A percentile compares a stretch with the other conserved stretches of the same genome.
Evolutionary conservation across 192 early-diverging fungal genomes (phyloP).

Genomic region (Rhizophlyctis rosea): DNA sequence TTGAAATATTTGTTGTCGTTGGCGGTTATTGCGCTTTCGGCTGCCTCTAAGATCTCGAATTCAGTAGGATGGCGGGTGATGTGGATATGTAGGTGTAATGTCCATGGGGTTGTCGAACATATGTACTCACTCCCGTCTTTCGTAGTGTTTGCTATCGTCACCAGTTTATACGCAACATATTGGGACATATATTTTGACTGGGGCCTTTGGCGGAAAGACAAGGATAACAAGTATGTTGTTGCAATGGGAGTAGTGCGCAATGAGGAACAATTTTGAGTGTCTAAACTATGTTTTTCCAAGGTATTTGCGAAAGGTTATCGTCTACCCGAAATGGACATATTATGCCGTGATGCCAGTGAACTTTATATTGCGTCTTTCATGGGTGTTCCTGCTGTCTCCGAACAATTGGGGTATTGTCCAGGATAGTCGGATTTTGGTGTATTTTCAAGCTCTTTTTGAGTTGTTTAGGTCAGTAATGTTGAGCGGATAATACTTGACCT

Average conservation of each 20-base stretch:
- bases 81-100: constrained; percentile 26
- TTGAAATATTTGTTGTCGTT: constrained; percentile 41
- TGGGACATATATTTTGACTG: constrained; percentile 46
- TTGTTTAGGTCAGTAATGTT: constrained; percentile 14
- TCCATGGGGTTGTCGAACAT: neutral
- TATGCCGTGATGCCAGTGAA: constrained; percentile 25
- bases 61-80: constrained; percentile 8
- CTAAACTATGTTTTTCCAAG: no score
- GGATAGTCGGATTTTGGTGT: constrained; percentile 35
- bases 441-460: constrained; percentile 37
- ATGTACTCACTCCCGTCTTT: neutral
- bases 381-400: constrained; percentile 43
- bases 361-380: constrained; percentile 30
- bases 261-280: no score
- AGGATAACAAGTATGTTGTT: constrained; percentile 19
- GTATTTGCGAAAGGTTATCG: constrained; percentile 40
- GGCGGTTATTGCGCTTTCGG: constrained; percentile 33
- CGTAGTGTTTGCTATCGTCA: constrained; percentile 22
- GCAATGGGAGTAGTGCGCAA: no score
- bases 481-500: neutral
- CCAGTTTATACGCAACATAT: constrained; percentile 30
- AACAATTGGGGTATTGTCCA: constrained; percentile 41
- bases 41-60: constrained; percentile 16
- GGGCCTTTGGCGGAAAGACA: constrained; percentile 31
- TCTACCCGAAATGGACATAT: constrained; percentile 40